Evolutionary conservation across 2,329 filamentous ascomycete genomes (phyloP).

Genomic region (Lizonia empirigonia): DNA sequence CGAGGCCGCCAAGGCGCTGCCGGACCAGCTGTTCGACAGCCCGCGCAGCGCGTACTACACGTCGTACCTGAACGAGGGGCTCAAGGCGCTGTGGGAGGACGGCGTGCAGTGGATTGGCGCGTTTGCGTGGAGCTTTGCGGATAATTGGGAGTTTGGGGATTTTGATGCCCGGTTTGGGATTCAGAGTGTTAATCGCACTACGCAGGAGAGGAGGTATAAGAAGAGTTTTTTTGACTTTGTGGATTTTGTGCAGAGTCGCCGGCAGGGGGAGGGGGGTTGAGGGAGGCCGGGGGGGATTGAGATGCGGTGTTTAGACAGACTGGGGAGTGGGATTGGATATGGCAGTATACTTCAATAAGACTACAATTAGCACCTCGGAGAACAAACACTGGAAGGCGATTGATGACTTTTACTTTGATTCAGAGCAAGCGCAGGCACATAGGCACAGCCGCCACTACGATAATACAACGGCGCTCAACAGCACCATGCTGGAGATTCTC

Average conservation of each 20-base stretch:
- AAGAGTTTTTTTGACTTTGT: slow-evolving; percentile 65
- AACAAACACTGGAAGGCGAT: not conserved
- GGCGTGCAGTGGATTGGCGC: slow-evolving; percentile 61
- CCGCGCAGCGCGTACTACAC: slow-evolving; percentile 62
- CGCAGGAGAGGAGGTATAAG: slow-evolving; percentile 59
- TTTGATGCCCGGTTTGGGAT: slow-evolving; percentile 60
- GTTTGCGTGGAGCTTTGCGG: slow-evolving; percentile 59
- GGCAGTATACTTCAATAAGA: no score
- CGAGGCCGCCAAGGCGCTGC: slow-evolving; percentile 52
- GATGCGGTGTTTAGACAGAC: no score
- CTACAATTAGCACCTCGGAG: no score
- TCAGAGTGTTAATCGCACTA: slow-evolving; percentile 61
- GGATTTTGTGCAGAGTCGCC: slow-evolving; percentile 53
- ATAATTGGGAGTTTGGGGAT: slow-evolving; percentile 64
- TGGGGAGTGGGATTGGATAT: no score
- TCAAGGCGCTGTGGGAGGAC: slow-evolving; percentile 63
- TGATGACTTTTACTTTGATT: not conserved
- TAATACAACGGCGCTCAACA: slow-evolving; percentile 7
- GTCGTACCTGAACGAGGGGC: slow-evolving; percentile 59
- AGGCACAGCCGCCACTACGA: slow-evolving; percentile 4
- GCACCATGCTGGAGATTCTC: slow-evolving; percentile 1
- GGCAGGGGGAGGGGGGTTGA: slow-evolving; percentile 1
- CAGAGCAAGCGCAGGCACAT: slow-evolving; percentile 9
- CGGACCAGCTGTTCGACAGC: slow-evolving; percentile 61
- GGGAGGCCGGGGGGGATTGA: no score